A percentile compares a stretch with the other conserved stretches of the same genome.
These are phyloP conservation scores for Gynostemma pentaphyllum DNA, from an alignment of 306 rosid genomes.

Conservation along the genomic window DNA sequence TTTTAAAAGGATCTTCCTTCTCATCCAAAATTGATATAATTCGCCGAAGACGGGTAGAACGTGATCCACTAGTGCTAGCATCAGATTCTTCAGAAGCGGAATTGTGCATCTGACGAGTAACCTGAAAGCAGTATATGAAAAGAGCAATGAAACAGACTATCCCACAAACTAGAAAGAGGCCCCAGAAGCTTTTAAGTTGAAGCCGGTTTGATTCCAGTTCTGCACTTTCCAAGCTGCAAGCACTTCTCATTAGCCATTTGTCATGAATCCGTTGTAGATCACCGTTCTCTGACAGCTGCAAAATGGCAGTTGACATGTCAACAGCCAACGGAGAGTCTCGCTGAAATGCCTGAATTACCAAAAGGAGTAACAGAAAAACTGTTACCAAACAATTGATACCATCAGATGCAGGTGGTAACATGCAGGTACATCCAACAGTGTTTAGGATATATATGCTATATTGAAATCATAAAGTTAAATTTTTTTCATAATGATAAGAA, in stretches of 20 bases:
- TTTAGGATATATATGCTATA: too few relatives aligned
- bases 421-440: too few relatives aligned
- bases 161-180: conserved; percentile 78
- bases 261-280: conserved; percentile 90
- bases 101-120: conserved; percentile 26
- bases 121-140: conserved; percentile 38
- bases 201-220: conserved; percentile 68
- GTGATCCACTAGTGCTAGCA: conserved; percentile 12
- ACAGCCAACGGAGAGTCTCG: conserved; percentile 83
- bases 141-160: conserved; percentile 62
- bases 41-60: conserved; percentile 35
- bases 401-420: too few relatives aligned
- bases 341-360: conserved; percentile 57
- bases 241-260: conserved; percentile 64
- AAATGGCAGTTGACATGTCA: conserved; percentile 87
- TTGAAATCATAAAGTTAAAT: too few relatives aligned
- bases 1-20: conserved; percentile 35
- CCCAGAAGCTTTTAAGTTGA: conserved; percentile 83
- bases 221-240: conserved; percentile 38
- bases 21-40: conserved; percentile 60
- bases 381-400: not conserved
- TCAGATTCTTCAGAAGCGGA: conserved; percentile 23
- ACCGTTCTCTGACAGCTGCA: conserved; percentile 85
- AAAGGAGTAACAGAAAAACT: not conserved
- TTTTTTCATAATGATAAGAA: not conserved